Base-by-base conservation (phyloP, 1,284 basidiomycete species). In the Lignosus rhinocerotis region DNA sequence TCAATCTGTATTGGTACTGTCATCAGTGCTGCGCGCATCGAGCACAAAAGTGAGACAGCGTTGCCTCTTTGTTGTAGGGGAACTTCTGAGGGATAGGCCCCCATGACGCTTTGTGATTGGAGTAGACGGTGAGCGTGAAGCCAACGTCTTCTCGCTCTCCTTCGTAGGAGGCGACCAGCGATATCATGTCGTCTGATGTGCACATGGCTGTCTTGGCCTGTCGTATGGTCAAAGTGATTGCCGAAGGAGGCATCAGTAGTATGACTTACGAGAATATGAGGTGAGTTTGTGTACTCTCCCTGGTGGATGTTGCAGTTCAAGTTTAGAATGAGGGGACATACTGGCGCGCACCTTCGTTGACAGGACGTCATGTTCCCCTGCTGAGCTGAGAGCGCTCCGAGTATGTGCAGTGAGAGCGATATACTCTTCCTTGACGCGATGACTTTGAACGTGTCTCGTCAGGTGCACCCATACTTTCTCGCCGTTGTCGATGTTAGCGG, bases 201-300 rank as follows among this genome's bases (percentile, higher is more conserved):
- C 73, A 72, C 11, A 70, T 51, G 2, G 74, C 71, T 10, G 82
- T 69, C 38, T 73, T 73, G 1, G 72, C 75, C 70, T 80, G 43
- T 7, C 12, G 44, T 33, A n/a, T 36, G 38, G 11, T 52, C 21
- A 11, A 16, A 31, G 31, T 45, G 25, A 21, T 10, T 46, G 5
- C 16, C 25, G 1, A 42, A 7, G 4, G 9, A 17, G 3, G 19
- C 8, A 52, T 25, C 6, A 38, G 51, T n/a, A 55, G 41, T 17
- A 38, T 25, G 10, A 67, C 79, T 58, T 57, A 93, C 90, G 30
- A 96, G 74, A 16, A 88, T 76, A 71, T 95, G 92, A 0, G 86
- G 81, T 42, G 86, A 89, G 64, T 93, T 92, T 3, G 89, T 90
- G 62, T 91, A 96, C 4, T 80, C 77, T n/a, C 88, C 86, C 87